phyloP scores from a whole-genome alignment of 2,329 filamentous ascomycete species.

The Aspergillus fumigatiaffinis region DNA sequence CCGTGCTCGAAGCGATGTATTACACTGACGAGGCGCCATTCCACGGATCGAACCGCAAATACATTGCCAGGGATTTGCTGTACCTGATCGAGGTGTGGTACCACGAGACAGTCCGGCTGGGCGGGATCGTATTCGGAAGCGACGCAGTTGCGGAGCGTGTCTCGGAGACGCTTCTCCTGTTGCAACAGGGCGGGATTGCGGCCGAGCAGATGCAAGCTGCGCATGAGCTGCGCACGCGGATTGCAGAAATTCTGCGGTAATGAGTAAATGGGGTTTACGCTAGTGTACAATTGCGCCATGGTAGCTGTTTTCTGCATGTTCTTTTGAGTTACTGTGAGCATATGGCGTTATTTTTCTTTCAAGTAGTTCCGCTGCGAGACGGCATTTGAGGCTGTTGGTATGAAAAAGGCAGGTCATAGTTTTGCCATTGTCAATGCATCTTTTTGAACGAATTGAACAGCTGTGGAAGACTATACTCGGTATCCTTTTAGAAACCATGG shows the following conservation, averaged over 20 bases:
- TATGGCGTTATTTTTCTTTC: neutral
- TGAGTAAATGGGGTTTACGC: neutral
- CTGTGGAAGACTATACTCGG: no score
- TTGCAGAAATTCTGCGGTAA: conserved; percentile 39
- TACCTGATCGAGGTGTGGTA: conserved; percentile 62
- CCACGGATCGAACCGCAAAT: conserved; percentile 52
- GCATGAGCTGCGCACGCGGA: conserved; percentile 39
- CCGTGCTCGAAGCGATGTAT: conserved; percentile 62
- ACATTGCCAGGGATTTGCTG: conserved; percentile 59
- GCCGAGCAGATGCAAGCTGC: conserved; percentile 35
- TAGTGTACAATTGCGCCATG: neutral
- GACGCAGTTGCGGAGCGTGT: conserved; percentile 53
- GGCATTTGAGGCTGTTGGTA: neutral
- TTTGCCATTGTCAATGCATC: neutral
- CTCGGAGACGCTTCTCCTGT: conserved; percentile 41
- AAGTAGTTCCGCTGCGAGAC: neutral
- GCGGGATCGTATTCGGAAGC: conserved; percentile 56
- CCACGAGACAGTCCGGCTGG: conserved; percentile 51
- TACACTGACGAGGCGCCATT: conserved; percentile 66
- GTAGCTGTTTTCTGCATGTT: neutral
- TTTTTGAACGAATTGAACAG: neutral
- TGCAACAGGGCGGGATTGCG: conserved; percentile 44
- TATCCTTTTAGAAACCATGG: no score
- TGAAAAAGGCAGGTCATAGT: neutral
- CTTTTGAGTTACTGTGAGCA: neutral